Evolutionary conservation across 2,329 filamentous ascomycete species (phyloP).

Genomic region (Daldinia sp.): DNA sequence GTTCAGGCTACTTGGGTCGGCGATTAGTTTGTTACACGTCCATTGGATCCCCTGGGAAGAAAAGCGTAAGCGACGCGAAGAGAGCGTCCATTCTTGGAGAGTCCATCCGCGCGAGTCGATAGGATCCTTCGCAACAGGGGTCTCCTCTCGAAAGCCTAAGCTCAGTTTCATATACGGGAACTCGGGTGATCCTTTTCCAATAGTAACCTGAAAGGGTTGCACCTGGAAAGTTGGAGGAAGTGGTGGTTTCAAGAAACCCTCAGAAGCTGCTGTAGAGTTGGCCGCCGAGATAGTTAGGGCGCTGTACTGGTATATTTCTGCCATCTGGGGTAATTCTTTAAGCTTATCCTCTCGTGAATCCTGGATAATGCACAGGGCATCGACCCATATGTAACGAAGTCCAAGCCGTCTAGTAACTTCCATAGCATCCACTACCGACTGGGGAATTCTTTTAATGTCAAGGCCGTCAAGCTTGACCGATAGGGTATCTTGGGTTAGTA

Average conservation of each 20-base stretch:
- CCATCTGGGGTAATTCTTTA: constrained; percentile 7
- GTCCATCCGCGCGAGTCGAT: constrained; percentile 18
- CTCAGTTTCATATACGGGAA: constrained; percentile 9
- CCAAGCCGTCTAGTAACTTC: constrained; percentile 4
- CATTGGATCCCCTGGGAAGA: constrained; percentile 11
- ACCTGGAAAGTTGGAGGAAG: constrained; percentile 1
- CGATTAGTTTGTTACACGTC: constrained; percentile 13
- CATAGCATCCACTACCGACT: constrained; percentile 7
- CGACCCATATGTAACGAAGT: constrained; percentile 11
- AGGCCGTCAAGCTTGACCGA: not conserved
- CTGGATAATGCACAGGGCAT: constrained; percentile 15
- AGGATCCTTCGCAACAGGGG: constrained; percentile 1
- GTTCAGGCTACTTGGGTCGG: constrained; percentile 8
- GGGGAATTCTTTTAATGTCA: not conserved
- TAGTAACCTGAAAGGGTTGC: constrained; percentile 5
- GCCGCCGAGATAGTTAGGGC: constrained; percentile 9
- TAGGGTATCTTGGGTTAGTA: constrained; percentile 3
- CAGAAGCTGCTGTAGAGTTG: not conserved
- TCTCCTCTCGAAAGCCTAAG: constrained; percentile 8
- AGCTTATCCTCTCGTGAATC: constrained; percentile 10
- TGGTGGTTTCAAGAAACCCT: constrained; percentile 9
- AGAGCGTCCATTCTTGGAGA: constrained; percentile 11
- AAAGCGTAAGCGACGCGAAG: constrained; percentile 11
- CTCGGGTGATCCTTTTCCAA: not conserved
- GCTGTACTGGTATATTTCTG: constrained; percentile 14